These are phyloP conservation scores for Rhizophora mangle DNA, from an alignment of 345 rosid genomes.

Conservation along the genomic window DNA sequence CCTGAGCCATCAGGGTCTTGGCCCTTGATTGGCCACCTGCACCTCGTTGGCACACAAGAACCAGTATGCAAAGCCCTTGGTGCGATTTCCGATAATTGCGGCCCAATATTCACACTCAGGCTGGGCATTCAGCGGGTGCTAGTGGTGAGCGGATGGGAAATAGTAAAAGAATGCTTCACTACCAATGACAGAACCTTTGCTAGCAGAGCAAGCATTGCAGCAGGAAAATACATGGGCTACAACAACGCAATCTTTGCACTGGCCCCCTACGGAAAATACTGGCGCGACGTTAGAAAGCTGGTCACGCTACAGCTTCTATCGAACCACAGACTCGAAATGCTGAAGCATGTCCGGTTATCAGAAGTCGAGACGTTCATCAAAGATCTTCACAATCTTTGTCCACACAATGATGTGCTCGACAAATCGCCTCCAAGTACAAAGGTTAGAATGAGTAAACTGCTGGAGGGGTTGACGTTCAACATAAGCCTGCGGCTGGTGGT, in stretches of 20 bases:
- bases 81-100: slow-evolving; percentile 42
- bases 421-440: background rate
- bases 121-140: slow-evolving; percentile 38
- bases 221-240: slow-evolving; percentile 57
- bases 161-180: slow-evolving; percentile 47
- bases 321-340: slow-evolving; percentile 38
- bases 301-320: slow-evolving; percentile 54
- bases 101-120: slow-evolving; percentile 55
- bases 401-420: background rate
- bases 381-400: slow-evolving; percentile 30
- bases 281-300: slow-evolving; percentile 66
- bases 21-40: slow-evolving; percentile 70
- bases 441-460: slow-evolving; percentile 35
- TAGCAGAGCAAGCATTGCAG: slow-evolving; percentile 46
- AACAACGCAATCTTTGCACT: slow-evolving; percentile 45
- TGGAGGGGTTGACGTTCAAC: slow-evolving; percentile 53
- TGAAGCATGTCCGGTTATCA: slow-evolving; percentile 38
- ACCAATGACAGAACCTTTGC: slow-evolving; percentile 51
- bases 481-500: slow-evolving; percentile 45
- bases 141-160: slow-evolving; percentile 44
- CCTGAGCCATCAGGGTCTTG: slow-evolving; percentile 54
- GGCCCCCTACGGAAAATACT: slow-evolving; percentile 58
- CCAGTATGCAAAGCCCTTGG: slow-evolving; percentile 45
- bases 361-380: slow-evolving; percentile 43
- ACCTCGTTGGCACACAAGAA: slow-evolving; percentile 33